Percentiles rank a stretch among this genome's conserved stretches.
These are phyloP conservation scores for Dactylellina cionopaga DNA, from an alignment of 2,329 filamentous ascomycete genomes.

Conservation along the genomic window DNA sequence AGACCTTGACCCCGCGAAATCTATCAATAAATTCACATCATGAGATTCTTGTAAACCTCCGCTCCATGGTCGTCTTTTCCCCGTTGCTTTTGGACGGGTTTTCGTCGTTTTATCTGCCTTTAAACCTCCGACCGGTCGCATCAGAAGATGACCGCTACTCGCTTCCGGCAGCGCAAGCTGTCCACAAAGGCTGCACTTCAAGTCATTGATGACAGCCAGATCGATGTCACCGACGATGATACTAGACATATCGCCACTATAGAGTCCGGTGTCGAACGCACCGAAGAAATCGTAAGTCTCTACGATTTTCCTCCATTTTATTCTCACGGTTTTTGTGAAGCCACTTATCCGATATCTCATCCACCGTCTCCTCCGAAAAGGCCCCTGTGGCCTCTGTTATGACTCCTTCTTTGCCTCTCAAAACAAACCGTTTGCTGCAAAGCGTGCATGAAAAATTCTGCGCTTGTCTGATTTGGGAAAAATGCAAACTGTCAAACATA, in stretches of 20 bases:
- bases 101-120: constrained; percentile 59
- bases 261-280: constrained; percentile 95
- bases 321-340: constrained; percentile 51
- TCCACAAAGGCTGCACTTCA: constrained; percentile 87
- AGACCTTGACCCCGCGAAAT: constrained; percentile 65
- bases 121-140: constrained; percentile 56
- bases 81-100: constrained; percentile 69
- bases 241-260: constrained; percentile 84
- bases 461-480: constrained; percentile 16
- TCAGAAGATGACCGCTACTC: constrained; percentile 57
- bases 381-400: constrained; percentile 18
- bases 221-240: constrained; percentile 87
- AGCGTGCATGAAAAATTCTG: constrained; percentile 18
- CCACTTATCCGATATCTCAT: constrained; percentile 35
- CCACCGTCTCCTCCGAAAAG: constrained; percentile 38
- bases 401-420: constrained; percentile 25
- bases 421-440: constrained; percentile 3
- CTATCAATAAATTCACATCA: constrained; percentile 68
- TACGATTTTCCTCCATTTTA: constrained; percentile 58
- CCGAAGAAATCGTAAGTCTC: constrained; percentile 90
- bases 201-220: constrained; percentile 87
- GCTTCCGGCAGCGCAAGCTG: constrained; percentile 80
- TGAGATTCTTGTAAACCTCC: constrained; percentile 68
- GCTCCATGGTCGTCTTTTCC: constrained; percentile 73
- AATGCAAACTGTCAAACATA: constrained; percentile 18